These are phyloP conservation scores for Chamaecrista fasciculata DNA, from an alignment of 306 rosid species.

Conservation along the genomic window DNA sequence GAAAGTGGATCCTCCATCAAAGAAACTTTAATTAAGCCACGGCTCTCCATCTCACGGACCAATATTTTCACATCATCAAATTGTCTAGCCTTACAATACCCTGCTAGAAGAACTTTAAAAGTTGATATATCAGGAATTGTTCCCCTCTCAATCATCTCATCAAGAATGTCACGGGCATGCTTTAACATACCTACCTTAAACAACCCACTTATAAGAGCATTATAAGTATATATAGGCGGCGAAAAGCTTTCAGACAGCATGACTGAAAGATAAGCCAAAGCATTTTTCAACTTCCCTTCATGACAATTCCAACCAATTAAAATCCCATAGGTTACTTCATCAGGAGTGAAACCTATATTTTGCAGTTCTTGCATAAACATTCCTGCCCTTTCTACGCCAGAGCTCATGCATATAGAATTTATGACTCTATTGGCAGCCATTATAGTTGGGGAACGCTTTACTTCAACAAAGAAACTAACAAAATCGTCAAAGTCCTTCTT, in stretches of 20 bases:
- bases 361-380: slow-evolving; percentile 53
- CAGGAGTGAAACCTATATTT: slow-evolving; percentile 55
- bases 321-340: slow-evolving; percentile 78
- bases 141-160: slow-evolving; percentile 81
- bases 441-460: slow-evolving; percentile 50
- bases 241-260: slow-evolving; percentile 44
- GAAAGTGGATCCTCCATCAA: slow-evolving; percentile 54
- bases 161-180: slow-evolving; percentile 49
- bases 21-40: slow-evolving; percentile 50
- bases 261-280: slow-evolving; percentile 56
- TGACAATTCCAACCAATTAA: slow-evolving; percentile 82
- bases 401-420: slow-evolving; percentile 52
- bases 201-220: slow-evolving; percentile 72
- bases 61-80: slow-evolving; percentile 62
- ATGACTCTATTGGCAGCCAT: slow-evolving; percentile 64
- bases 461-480: slow-evolving; percentile 68
- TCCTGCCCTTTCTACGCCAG: slow-evolving; percentile 56
- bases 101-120: slow-evolving; percentile 72
- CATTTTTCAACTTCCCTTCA: slow-evolving; percentile 53
- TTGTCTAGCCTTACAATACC: slow-evolving; percentile 70
- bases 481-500: slow-evolving; percentile 78
- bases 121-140: slow-evolving; percentile 56
- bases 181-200: slow-evolving; percentile 65
- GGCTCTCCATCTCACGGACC: slow-evolving; percentile 59
- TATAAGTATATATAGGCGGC: slow-evolving; percentile 57